Base-by-base conservation (phyloP, 1,284 basidiomycete species). In the Pisolithus thermaeus region DNA sequence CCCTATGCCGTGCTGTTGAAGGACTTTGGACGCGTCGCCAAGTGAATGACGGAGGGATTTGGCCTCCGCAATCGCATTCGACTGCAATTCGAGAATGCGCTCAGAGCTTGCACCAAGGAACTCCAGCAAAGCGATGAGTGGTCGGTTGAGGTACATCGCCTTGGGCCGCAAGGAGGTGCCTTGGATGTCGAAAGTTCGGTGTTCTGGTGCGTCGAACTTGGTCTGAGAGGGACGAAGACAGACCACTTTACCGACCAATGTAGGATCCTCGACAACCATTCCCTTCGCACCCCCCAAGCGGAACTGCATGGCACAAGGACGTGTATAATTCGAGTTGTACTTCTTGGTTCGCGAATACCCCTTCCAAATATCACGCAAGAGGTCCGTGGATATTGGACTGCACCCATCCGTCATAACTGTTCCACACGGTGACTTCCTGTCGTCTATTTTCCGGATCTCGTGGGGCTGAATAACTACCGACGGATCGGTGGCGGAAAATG, bases 401-500 rank as follows among this genome's bases (percentile, higher is more conserved):
- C 71, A 70, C 18, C 78, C 78, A 51, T 79, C 78, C 7, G 74
- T 75, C 65, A 79, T 78, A 46, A 66, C 50, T 12, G 55, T 66
- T 0, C 41, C 52, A n/a, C 2, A 20, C 4, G 47, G 42, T 1
- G 70, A 72, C 23, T 1, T 45, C 16, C 58, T 60, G 49, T 69
- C 69, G 1, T 57, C 49, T 27, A 72, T 65, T 38, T 40, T 54
- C 1, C 3, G 6, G 12, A 78, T 69, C 50, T 76, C 67, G 1
- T 62, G 37, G 5, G 52, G 51, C 2, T 58, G 49, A 3, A 79
- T 58, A 2, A 62, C 57, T 32, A 79, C 61, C 0, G 75, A 72
- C 0, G 72, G 70, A 42, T 75, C 72, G 0, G 77, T 78, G 2
- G 76, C 65, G 0, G 77, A 76, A 57, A 80, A 80, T 0, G 74